A percentile compares a stretch with the other conserved stretches of the same genome.
phyloP scores from a whole-genome alignment of 805 yeast species.

The Ogataea parapolymorpha region DNA sequence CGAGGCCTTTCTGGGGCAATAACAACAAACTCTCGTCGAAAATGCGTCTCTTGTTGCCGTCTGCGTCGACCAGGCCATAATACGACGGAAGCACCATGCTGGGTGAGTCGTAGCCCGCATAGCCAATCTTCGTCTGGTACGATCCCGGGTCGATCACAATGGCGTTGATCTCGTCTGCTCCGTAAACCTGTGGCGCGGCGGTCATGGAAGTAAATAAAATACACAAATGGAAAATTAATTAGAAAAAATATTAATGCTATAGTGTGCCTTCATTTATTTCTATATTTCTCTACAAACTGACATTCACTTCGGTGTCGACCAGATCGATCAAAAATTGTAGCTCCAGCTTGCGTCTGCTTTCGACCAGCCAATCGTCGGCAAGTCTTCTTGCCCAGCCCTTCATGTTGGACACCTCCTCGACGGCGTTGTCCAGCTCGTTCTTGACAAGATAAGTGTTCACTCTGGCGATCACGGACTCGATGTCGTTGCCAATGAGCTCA shows the following conservation, averaged over 20 bases:
- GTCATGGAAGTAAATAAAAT: constrained; percentile 16
- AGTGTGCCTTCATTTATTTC: not conserved
- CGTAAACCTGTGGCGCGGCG: constrained; percentile 50
- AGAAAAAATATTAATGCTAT: not conserved
- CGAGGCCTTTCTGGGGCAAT: constrained; percentile 48
- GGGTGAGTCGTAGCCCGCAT: constrained; percentile 91
- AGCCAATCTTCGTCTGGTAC: constrained; percentile 77
- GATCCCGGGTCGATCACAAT: constrained; percentile 92
- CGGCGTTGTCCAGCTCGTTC: constrained; percentile 82
- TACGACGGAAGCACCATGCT: constrained; percentile 69
- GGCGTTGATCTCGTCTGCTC: constrained; percentile 85
- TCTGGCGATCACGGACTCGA: constrained; percentile 85
- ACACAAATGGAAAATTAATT: not conserved
- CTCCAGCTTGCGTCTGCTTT: constrained; percentile 87
- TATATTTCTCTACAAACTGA: constrained; percentile 20
- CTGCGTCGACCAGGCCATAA: constrained; percentile 40
- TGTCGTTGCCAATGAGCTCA: constrained; percentile 59
- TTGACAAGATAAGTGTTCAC: constrained; percentile 71
- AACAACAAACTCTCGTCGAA: constrained; percentile 33
- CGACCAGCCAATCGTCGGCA: constrained; percentile 88
- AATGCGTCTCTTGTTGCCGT: constrained; percentile 17
- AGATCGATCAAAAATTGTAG: constrained; percentile 73
- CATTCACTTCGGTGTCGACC: constrained; percentile 62
- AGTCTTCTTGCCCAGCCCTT: constrained; percentile 91
- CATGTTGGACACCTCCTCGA: constrained; percentile 84